Base-by-base conservation (phyloP, 805 yeast species). In the Yarrowia yakushimensis region DNA sequence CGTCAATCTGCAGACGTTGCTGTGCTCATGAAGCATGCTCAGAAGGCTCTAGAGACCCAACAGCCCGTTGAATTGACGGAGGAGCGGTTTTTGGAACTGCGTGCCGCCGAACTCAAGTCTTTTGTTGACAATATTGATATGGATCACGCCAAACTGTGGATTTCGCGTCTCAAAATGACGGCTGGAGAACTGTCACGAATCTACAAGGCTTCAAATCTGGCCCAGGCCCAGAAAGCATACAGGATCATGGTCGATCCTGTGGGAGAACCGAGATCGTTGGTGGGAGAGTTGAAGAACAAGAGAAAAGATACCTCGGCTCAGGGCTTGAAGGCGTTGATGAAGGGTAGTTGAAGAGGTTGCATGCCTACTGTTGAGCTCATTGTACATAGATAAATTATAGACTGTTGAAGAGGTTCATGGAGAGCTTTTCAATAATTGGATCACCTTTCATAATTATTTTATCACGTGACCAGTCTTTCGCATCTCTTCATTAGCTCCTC, bases 211-310 rank as follows among this genome's bases (percentile, higher is more conserved):
- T 52, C 59, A 9, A 34, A 34, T 18, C 15, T 30, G 17, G 59
- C 59, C 3, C 39, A 34, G 59, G 59, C 59, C 13, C 59, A 52
- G 23, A 52, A 36, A 18, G 59, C 59, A 23, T 52, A 34, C 17
- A 34, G 9, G 15, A 52, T 52, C 17, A 52, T 52, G 59, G 33
- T 34, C 1, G 59, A 52, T 52, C 59, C 59, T 1, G 59, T 52
- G 0, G 34, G 43, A 25, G 43, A 52, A 31, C 33, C 33, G 22
- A 12, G 2, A 13, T 23, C 33, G 12, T 9, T 52, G 17, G 59
- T 52, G 12, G 59, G 59, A n/a, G 59, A 52, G 33, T 6, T 52
- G 18, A 52, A 52, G 43, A 23, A 4, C 2, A 36, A 25, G 43
- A 25, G 8, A 12, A 36, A 11, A 34, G 41, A 45, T 30, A 7